phyloP scores from a whole-genome alignment of 495 filamentous ascomycete genomes.

The Cercophora newfieldiana region DNA sequence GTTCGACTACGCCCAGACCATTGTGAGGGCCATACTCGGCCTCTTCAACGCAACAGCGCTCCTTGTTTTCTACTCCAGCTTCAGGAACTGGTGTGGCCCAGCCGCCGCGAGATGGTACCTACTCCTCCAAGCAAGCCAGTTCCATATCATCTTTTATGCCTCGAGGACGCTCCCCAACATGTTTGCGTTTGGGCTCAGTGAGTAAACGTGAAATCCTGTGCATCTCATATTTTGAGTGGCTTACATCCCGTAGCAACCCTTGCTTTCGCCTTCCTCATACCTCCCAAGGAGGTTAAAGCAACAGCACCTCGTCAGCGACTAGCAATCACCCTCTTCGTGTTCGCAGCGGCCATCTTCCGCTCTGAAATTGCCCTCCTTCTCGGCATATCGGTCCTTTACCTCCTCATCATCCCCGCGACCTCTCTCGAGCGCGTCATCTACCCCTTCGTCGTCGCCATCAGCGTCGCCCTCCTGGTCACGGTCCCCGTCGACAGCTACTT shows the following conservation, averaged over 20 bases:
- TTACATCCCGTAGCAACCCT: slow-evolving; percentile 55
- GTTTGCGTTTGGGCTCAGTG: slow-evolving; percentile 87
- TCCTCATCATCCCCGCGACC: slow-evolving; percentile 57
- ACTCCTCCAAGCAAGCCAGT: slow-evolving; percentile 80
- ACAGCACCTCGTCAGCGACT: slow-evolving; percentile 45
- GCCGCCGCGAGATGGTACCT: slow-evolving; percentile 78
- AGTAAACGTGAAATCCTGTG: slow-evolving; percentile 25
- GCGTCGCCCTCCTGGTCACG: slow-evolving; percentile 62
- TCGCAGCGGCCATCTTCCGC: slow-evolving; percentile 84
- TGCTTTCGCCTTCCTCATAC: slow-evolving; percentile 70
- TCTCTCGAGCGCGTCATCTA: slow-evolving; percentile 60
- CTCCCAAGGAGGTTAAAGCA: slow-evolving; percentile 38
- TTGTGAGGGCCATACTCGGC: slow-evolving; percentile 77
- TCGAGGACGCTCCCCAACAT: slow-evolving; percentile 92
- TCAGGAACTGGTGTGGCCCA: slow-evolving; percentile 68
- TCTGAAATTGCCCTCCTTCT: slow-evolving; percentile 88
- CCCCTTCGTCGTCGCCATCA: slow-evolving; percentile 66
- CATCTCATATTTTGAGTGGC: not conserved
- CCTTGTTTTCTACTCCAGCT: slow-evolving; percentile 59
- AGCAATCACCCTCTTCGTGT: slow-evolving; percentile 72
- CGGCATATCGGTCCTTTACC: slow-evolving; percentile 52
- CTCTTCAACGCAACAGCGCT: slow-evolving; percentile 72
- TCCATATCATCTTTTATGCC: slow-evolving; percentile 93
- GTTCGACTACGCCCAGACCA: slow-evolving; percentile 45
- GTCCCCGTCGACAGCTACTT: slow-evolving; percentile 84